A percentile compares a stretch with the other conserved stretches of the same genome.
Conservation (phyloP, 23 red algal species). For the Chondrus crispus region DNA sequence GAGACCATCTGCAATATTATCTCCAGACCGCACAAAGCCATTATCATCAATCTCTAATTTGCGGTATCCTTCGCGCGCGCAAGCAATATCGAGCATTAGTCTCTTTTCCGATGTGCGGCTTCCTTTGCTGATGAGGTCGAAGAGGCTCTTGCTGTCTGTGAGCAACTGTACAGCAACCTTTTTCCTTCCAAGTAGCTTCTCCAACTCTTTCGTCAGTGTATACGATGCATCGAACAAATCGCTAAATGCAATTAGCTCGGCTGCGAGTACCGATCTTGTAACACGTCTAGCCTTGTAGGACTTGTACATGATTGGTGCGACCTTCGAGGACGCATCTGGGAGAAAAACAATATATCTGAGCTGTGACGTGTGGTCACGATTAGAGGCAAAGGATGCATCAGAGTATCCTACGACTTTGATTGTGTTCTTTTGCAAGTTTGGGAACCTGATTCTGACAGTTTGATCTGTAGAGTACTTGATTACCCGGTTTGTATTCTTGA, state of each 20-base stretch:
- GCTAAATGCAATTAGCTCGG: neutral
- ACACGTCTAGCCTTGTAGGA: neutral
- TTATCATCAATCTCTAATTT: neutral
- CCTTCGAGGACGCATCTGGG: neutral
- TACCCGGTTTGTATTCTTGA: neutral
- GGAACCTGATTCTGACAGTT: neutral
- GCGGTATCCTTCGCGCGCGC: neutral
- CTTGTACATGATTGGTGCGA: neutral
- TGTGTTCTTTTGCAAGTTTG: neutral
- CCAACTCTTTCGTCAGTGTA: neutral
- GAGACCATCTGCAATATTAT: neutral
- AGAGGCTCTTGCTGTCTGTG: conserved; percentile 6
- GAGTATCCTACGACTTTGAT: neutral
- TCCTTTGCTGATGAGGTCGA: conserved; percentile 26
- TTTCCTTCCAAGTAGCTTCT: neutral
- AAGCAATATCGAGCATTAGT: neutral
- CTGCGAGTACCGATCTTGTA: neutral
- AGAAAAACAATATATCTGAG: neutral
- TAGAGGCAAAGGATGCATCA: neutral
- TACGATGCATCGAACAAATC: neutral
- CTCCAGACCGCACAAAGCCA: neutral
- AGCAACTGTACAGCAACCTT: neutral
- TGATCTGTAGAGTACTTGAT: neutral
- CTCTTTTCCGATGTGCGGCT: neutral
- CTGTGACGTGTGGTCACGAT: neutral